Evolutionary conservation across 345 rosid genomes (phyloP).

Genomic region (Jatropha curcas): DNA sequence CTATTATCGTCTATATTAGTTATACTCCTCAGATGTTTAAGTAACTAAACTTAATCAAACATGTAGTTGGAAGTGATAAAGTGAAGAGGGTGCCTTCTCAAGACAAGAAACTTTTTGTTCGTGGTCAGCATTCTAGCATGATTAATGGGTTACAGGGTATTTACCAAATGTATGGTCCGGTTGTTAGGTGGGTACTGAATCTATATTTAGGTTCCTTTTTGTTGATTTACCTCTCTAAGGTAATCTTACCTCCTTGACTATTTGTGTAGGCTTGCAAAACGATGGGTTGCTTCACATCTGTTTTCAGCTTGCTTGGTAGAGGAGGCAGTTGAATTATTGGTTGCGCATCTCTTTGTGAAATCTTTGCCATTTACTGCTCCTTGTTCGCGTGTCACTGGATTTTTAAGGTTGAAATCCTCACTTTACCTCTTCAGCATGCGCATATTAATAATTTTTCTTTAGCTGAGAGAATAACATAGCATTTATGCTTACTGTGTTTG

Average conservation of each 20-base stretch:
- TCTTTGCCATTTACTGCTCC: slow-evolving; percentile 80
- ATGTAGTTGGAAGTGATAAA: slow-evolving; percentile 55
- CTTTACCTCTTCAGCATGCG: slow-evolving; percentile 6
- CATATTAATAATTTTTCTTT: not conserved
- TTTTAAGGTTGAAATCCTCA: slow-evolving; percentile 58
- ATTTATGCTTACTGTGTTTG: not conserved
- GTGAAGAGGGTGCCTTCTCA: slow-evolving; percentile 53
- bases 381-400: slow-evolving; percentile 78
- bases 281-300: slow-evolving; percentile 91
- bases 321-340: slow-evolving; percentile 85
- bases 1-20: not conserved
- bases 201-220: slow-evolving; percentile 12
- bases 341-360: slow-evolving; percentile 74
- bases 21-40: slow-evolving; percentile 16
- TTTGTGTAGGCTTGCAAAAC: slow-evolving; percentile 77
- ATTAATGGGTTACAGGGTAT: slow-evolving; percentile 77
- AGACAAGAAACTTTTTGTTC: slow-evolving; percentile 70
- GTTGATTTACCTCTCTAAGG: not conserved
- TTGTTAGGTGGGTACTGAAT: slow-evolving; percentile 57
- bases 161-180: slow-evolving; percentile 64
- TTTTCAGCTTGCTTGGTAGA: slow-evolving; percentile 88
- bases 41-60: slow-evolving; percentile 17
- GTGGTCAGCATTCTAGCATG: slow-evolving; percentile 92
- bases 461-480: not conserved
- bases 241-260: slow-evolving; percentile 7